Base-by-base conservation (phyloP, 1,139 yeast genomes). In the Pichia sp. region DNA sequence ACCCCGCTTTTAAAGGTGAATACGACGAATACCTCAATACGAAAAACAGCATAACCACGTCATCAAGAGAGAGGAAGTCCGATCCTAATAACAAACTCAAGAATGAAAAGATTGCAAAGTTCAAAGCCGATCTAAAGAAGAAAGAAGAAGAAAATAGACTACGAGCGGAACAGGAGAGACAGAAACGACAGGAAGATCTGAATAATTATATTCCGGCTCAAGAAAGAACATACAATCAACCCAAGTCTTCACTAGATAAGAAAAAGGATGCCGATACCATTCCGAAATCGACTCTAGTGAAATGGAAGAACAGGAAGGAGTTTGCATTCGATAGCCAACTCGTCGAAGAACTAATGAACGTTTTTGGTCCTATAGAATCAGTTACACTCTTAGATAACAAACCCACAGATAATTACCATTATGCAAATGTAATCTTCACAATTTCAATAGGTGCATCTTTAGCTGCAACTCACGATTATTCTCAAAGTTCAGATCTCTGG, bases 221-320 rank as follows among this genome's bases (percentile, higher is more conserved):
- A 12, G 2, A 10, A 9, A 10, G 6, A 28, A 5, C 2, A 9
- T 28, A 28, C 14, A 9, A 28, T 28, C 2, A 28, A 10, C n/a
- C n/a, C 9, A 28, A 28, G 14, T 10, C 31, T 28, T 28, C 31
- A 28, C 11, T 28, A 6, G 14, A 9, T 28, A 4, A 28, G 14
- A 28, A 8, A 28, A 12, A 28, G 11, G n/a, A 4, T 28, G 6
- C 5, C 3, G n/a, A 27, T 2, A 20, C n/a, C 10, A 6, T 48
- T 39, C 37, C 51, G 2, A 42, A 18, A 19, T 11, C 4, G 3
- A 17, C 28, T 6, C 42, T 59, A 12, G 67, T 77, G 15, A 68
- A 63, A 50, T 76, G 82, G 79, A 77, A 76, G 54, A 67, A 66
- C 47, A 68, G 68, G 45, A 67, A 68, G 3, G 73, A 69, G 42